phyloP scores from a whole-genome alignment of 257 asterid species.

The Jaltomata sinuosa region DNA sequence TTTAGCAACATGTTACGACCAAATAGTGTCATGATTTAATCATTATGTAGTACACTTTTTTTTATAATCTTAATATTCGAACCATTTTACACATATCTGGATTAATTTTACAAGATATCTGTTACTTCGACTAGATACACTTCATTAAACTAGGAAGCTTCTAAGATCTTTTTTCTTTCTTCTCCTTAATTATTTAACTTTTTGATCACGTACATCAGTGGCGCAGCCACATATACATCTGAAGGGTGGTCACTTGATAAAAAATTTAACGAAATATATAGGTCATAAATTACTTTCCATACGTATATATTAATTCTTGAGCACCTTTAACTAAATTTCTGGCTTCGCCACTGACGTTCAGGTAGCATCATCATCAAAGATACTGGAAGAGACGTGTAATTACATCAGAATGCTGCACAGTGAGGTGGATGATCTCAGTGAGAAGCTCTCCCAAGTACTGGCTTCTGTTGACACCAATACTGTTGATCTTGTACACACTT shows the following conservation, averaged over 20 bases:
- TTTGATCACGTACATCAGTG: neutral
- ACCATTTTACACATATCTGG: too few species aligned
- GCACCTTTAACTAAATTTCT: too few species aligned
- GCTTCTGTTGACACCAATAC: conserved; percentile 31
- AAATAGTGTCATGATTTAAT: neutral
- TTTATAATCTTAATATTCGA: too few species aligned
- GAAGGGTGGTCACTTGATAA: too few species aligned
- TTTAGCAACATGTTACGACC: neutral
- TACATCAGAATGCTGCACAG: conserved; percentile 50
- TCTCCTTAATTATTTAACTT: neutral
- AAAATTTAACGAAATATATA: too few species aligned
- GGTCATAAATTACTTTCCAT: too few species aligned
- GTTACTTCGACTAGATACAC: too few species aligned
- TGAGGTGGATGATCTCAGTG: conserved; percentile 59
- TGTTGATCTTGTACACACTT: conserved; percentile 22
- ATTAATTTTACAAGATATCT: too few species aligned
- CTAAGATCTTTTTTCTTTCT: too few species aligned
- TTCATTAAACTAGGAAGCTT: neutral
- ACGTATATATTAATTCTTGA: too few species aligned
- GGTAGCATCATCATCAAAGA: conserved; percentile 3
- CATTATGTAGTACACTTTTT: neutral
- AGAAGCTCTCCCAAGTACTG: conserved; percentile 37
- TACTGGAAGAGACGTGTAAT: conserved; percentile 41
- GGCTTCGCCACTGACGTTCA: too few species aligned
- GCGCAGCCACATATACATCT: too few species aligned